Evolutionary conservation across 768 basidiomycete genomes (phyloP).

Genomic region (Clitopilus hobsonii): DNA sequence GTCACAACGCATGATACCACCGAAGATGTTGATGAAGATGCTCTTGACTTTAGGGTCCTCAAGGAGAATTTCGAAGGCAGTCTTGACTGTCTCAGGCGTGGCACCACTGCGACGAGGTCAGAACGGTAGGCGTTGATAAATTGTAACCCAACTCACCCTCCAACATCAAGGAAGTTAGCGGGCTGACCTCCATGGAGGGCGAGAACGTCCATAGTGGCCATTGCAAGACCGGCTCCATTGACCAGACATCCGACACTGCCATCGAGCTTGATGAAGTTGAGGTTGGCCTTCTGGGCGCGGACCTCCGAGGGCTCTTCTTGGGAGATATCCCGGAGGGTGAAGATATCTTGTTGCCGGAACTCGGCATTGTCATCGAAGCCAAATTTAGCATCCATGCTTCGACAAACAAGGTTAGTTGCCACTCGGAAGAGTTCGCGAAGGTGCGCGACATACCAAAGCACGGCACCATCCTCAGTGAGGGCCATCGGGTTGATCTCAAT

Average conservation of each 20-base stretch:
- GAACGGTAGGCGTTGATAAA: constrained; percentile 1
- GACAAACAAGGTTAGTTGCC: constrained; percentile 1
- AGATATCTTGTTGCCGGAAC: constrained; percentile 92
- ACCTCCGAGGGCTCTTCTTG: constrained; percentile 98
- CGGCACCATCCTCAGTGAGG: constrained; percentile 84
- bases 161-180: constrained; percentile 98
- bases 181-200: constrained; percentile 94
- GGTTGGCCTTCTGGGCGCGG: constrained; percentile 90
- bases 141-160: constrained; percentile 60
- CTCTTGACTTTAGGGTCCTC: constrained; percentile 91
- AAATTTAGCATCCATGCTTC: constrained; percentile 99
- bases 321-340: constrained; percentile 82
- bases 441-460: constrained; percentile 70
- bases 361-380: constrained; percentile 99
- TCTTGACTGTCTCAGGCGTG: constrained; percentile 99
- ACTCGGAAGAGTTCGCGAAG: neutral
- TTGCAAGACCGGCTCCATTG: constrained; percentile 97
- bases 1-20: constrained; percentile 98
- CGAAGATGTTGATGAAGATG: constrained; percentile 98
- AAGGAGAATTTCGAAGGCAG: constrained; percentile 94
- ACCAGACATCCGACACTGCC: constrained; percentile 96
- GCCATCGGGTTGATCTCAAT: constrained; percentile 99
- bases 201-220: constrained; percentile 99
- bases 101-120: constrained; percentile 61
- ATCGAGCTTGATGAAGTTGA: constrained; percentile 99